Conservation (phyloP, 306 rosid species). For the Cucumis hystrix region DNA sequence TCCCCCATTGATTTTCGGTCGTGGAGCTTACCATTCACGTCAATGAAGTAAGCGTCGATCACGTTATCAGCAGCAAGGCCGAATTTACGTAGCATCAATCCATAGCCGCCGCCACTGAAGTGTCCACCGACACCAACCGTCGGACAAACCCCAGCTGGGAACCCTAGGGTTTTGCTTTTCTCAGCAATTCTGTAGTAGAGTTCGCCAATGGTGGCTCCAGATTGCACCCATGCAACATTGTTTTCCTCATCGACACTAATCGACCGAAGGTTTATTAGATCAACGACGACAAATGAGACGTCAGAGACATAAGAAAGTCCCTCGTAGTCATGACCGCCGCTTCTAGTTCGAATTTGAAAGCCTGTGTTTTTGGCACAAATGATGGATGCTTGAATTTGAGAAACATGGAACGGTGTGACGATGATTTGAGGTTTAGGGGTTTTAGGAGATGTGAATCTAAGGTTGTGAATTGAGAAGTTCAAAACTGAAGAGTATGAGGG, state of each 20-base stretch:
- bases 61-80: conserved; percentile 2
- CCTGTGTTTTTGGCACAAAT: neutral
- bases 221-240: conserved; percentile 6
- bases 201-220: conserved; percentile 10
- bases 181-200: neutral
- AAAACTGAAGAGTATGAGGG: neutral
- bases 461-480: neutral
- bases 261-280: conserved; percentile 1
- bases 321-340: conserved; percentile 16
- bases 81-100: conserved; percentile 7
- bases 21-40: neutral
- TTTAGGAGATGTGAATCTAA: neutral
- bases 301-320: conserved; percentile 16
- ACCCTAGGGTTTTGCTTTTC: conserved; percentile 7
- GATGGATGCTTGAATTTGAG: conserved; percentile 9
- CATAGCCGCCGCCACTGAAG: conserved; percentile 8
- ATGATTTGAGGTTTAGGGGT: conserved; percentile 5
- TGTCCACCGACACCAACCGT: conserved; percentile 12
- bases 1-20: conserved; percentile 15
- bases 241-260: neutral
- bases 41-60: neutral
- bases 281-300: neutral
- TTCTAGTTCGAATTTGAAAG: conserved; percentile 5
- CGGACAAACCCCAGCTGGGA: conserved; percentile 8
- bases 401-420: neutral